A percentile compares a stretch with the other conserved stretches of the same genome.
phyloP scores from a whole-genome alignment of 2,329 filamentous ascomycete genomes.

The Exserohilum turcica region DNA sequence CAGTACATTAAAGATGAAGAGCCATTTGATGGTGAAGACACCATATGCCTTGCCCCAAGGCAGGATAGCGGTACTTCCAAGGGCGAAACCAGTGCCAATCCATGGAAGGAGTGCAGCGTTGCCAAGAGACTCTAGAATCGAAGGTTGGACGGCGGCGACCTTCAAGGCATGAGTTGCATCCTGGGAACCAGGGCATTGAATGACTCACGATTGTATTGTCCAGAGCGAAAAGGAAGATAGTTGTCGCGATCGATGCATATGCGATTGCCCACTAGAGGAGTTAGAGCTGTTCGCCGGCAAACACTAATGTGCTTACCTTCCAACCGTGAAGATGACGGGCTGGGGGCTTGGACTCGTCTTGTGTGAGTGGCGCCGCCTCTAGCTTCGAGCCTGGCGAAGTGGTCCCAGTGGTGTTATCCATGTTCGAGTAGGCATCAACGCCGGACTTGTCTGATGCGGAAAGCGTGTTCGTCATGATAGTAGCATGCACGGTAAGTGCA shows the following conservation, averaged over 20 bases:
- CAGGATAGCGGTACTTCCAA: constrained; percentile 24
- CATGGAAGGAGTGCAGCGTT: constrained; percentile 33
- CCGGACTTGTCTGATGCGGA: too few species aligned
- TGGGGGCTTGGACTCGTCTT: too few species aligned
- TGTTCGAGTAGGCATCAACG: too few species aligned
- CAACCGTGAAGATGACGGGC: constrained; percentile 1
- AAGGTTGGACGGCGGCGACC: constrained; percentile 38
- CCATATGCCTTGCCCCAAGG: constrained; percentile 47
- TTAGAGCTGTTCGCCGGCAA: too few species aligned
- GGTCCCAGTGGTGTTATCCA: too few species aligned
- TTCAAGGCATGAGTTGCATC: too few species aligned
- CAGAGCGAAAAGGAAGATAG: constrained; percentile 23
- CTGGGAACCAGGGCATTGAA: too few species aligned
- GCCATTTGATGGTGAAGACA: constrained; percentile 54
- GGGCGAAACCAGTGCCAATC: constrained; percentile 38
- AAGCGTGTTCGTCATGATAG: too few species aligned
- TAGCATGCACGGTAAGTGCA: too few species aligned
- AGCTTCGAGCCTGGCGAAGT: too few species aligned
- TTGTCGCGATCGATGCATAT: neutral
- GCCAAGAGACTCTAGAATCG: constrained; percentile 32
- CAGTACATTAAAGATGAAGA: constrained; percentile 21
- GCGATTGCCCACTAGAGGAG: neutral
- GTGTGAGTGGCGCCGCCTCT: too few species aligned
- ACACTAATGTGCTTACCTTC: neutral
- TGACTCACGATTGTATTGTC: constrained; percentile 37